Percentiles rank a stretch among this genome's conserved stretches.
These are phyloP conservation scores for Flaveria brownii DNA, from an alignment of 129 eudicot genomes.

Conservation along the genomic window DNA sequence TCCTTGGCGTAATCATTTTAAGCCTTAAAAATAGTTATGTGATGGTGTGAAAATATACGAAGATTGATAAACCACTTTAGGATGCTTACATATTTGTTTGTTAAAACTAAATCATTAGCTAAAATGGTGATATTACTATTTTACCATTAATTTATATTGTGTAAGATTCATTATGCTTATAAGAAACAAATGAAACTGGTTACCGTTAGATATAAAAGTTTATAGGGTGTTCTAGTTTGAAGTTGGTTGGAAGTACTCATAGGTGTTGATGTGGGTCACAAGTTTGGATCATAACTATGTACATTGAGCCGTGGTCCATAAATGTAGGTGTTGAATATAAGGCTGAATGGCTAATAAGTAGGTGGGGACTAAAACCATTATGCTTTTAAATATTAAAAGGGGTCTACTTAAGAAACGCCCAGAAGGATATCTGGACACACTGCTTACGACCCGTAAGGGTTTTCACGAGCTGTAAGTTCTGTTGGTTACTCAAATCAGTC, in stretches of 20 bases:
- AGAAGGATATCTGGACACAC: too few species aligned
- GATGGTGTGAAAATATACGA: too few species aligned
- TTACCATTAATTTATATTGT: not conserved
- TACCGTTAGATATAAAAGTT: not conserved
- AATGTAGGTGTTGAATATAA: conserved; percentile 27
- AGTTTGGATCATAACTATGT: conserved; percentile 10
- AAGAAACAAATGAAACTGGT: not conserved
- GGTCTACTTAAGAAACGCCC: too few species aligned
- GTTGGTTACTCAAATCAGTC: too few species aligned
- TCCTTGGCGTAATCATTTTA: too few species aligned
- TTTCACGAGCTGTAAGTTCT: too few species aligned
- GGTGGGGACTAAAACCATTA: not conserved
- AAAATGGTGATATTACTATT: not conserved
- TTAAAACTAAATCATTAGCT: not conserved
- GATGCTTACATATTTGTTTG: too few species aligned
- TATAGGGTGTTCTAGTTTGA: conserved; percentile 9
- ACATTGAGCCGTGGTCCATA: conserved; percentile 31
- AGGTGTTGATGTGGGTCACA: conserved; percentile 23
- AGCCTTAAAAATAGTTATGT: too few species aligned
- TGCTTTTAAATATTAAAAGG: not conserved
- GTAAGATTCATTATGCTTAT: not conserved
- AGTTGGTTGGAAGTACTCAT: conserved; percentile 8
- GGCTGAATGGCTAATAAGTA: not conserved
- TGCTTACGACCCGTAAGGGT: too few species aligned
- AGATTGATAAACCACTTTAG: too few species aligned